These are phyloP conservation scores for Lactarius hengduanensis DNA, from an alignment of 768 basidiomycete genomes.

Conservation along the genomic window DNA sequence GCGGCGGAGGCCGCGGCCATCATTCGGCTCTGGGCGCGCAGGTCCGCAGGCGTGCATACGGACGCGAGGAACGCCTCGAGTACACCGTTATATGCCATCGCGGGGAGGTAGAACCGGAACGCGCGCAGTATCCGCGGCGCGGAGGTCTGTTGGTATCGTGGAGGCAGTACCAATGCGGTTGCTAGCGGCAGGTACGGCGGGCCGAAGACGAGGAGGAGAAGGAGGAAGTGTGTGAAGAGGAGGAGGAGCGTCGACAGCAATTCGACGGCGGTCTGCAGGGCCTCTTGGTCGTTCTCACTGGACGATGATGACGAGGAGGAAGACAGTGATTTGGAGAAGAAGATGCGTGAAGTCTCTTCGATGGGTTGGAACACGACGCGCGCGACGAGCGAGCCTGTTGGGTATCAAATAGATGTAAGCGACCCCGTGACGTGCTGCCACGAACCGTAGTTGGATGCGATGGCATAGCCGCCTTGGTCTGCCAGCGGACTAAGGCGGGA, in stretches of 20 bases:
- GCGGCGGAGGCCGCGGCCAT: slow-evolving; percentile 74
- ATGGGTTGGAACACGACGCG: slow-evolving; percentile 94
- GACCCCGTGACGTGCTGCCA: background rate
- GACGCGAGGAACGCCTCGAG: slow-evolving; percentile 90
- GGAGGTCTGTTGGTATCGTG: slow-evolving; percentile 64
- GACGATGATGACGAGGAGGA: background rate
- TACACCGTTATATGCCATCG: slow-evolving; percentile 86
- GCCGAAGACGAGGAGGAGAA: slow-evolving; percentile 73
- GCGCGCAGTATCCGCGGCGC: slow-evolving; percentile 74
- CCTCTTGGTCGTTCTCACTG: slow-evolving; percentile 8
- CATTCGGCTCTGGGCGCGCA: slow-evolving; percentile 68
- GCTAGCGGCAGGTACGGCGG: slow-evolving; percentile 71
- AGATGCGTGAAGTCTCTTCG: slow-evolving; percentile 88
- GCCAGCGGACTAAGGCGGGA: slow-evolving; percentile 79
- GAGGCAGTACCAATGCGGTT: slow-evolving; percentile 68
- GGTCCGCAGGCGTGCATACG: slow-evolving; percentile 55
- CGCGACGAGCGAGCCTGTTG: slow-evolving; percentile 82
- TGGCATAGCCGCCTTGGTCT: slow-evolving; percentile 92
- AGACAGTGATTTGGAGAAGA: slow-evolving; percentile 69
- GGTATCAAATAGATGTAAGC: background rate
- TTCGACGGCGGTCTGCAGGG: slow-evolving; percentile 41
- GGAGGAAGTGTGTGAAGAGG: slow-evolving; percentile 65
- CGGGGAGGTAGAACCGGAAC: slow-evolving; percentile 89
- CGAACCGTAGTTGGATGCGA: slow-evolving; percentile 94
- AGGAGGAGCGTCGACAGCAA: slow-evolving; percentile 52